Conservation (phyloP, 164 flowering plant genomes). For the Dillenia suffruticosa region DNA sequence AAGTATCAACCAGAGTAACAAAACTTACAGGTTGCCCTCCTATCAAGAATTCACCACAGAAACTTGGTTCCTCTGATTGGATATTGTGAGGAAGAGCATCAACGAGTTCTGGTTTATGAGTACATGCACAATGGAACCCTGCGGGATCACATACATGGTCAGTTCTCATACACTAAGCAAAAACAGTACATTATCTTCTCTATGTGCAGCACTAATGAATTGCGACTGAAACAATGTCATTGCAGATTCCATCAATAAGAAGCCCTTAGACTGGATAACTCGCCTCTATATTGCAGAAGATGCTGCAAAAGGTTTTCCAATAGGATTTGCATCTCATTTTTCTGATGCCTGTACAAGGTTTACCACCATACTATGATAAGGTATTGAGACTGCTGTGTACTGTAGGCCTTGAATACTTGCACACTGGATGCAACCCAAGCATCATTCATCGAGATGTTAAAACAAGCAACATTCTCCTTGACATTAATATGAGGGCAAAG, state of each 20-base stretch:
- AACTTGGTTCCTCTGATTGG: constrained; percentile 92
- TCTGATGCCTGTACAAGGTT: background rate
- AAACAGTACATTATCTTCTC: background rate
- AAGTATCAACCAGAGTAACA: constrained; percentile 5
- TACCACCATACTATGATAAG: background rate
- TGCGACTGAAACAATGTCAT: background rate
- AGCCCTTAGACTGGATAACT: constrained; percentile 72
- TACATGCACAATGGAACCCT: constrained; percentile 97
- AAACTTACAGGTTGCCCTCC: constrained; percentile 73
- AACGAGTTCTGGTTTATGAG: constrained; percentile 80
- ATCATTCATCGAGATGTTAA: constrained; percentile 96
- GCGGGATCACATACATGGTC: constrained; percentile 80
- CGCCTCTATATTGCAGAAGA: constrained; percentile 87
- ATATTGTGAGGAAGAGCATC: constrained; percentile 78
- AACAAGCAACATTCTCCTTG: constrained; percentile 91
- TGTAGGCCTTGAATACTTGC: constrained; percentile 91
- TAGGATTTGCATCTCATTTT: background rate
- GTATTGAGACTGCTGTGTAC: background rate
- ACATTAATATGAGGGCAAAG: constrained; percentile 92
- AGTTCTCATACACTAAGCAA: constrained; percentile 3
- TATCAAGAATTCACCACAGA: constrained; percentile 95
- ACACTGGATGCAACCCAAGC: constrained; percentile 93
- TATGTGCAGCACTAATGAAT: background rate
- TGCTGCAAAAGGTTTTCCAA: constrained; percentile 83
- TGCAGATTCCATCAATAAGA: constrained; percentile 52